Percentiles rank a stretch among this genome's conserved stretches.
Evolutionary conservation across 1,139 yeast species (phyloP).

Genomic region (Chernovozyma sophiae-reginae): DNA sequence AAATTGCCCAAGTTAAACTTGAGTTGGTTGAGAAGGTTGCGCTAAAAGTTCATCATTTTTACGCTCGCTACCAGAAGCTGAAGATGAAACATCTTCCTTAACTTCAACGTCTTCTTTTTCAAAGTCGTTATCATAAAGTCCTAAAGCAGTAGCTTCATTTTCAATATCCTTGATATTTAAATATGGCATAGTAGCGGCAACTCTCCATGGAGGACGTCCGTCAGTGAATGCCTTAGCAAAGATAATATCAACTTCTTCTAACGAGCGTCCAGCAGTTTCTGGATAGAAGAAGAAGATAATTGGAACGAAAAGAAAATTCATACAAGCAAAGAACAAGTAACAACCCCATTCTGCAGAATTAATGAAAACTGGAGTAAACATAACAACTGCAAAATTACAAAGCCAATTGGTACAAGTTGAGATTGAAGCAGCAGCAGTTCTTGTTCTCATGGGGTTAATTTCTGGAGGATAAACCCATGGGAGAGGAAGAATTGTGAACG

Average conservation of each 20-base stretch:
- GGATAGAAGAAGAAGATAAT: conserved; percentile 45
- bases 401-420: conserved; percentile 48
- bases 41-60: too few relatives aligned
- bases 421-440: conserved; percentile 54
- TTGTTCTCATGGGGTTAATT: conserved; percentile 57
- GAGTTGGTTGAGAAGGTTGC: too few relatives aligned
- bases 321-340: conserved; percentile 40
- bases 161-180: conserved; percentile 43
- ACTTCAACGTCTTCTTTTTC: conserved; percentile 33
- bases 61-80: conserved; percentile 6
- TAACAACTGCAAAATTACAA: conserved; percentile 43
- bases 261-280: conserved; percentile 45
- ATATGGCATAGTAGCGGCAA: conserved; percentile 49
- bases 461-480: conserved; percentile 64
- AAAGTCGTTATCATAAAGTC: conserved; percentile 41
- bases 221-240: conserved; percentile 47
- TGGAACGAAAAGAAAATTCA: conserved; percentile 38
- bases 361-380: conserved; percentile 46
- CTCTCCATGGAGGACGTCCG: conserved; percentile 45
- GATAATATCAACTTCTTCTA: conserved; percentile 46
- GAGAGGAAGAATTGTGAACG: conserved; percentile 54
- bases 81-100: conserved; percentile 26
- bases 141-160: conserved; percentile 43
- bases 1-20: too few relatives aligned
- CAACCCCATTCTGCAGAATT: conserved; percentile 38